These are phyloP conservation scores for Endothia cerciana DNA, from an alignment of 2,329 filamentous ascomycete genomes.

Conservation along the genomic window DNA sequence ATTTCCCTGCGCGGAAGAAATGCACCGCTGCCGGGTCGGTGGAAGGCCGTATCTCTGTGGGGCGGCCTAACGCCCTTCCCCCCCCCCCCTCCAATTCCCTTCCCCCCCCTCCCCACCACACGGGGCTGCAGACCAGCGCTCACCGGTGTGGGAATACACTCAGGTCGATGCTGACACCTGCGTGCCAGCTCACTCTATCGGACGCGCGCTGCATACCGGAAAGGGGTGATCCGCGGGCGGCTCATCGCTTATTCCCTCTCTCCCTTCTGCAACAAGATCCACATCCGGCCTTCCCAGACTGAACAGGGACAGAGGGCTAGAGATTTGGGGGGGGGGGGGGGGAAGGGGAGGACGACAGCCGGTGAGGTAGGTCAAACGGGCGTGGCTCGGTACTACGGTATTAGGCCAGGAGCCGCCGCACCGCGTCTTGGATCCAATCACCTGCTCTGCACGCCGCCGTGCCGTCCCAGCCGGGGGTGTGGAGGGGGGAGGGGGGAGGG, in stretches of 20 bases:
- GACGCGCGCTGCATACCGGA: neutral
- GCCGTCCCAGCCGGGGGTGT: neutral
- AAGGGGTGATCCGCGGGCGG: neutral
- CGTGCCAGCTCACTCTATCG: neutral
- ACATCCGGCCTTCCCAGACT: neutral
- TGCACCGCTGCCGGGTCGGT: neutral
- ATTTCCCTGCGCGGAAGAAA: neutral
- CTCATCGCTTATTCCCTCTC: neutral
- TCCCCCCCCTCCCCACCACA: neutral
- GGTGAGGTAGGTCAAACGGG: no score
- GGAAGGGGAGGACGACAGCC: no score
- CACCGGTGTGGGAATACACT: conserved; percentile 10
- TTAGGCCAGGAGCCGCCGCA: neutral
- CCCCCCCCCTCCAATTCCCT: neutral
- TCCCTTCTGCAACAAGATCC: neutral
- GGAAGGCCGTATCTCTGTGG: neutral
- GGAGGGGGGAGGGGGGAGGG: no score
- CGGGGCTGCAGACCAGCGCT: neutral
- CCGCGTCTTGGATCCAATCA: conserved; percentile 1
- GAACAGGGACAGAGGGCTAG: neutral
- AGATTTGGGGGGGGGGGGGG: no score
- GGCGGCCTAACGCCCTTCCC: no score
- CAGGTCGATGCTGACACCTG: neutral
- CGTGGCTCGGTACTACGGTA: no score
- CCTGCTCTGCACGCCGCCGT: neutral